Evolutionary conservation across 1,139 yeast species (phyloP).

Genomic region (Spathaspora sp.): DNA sequence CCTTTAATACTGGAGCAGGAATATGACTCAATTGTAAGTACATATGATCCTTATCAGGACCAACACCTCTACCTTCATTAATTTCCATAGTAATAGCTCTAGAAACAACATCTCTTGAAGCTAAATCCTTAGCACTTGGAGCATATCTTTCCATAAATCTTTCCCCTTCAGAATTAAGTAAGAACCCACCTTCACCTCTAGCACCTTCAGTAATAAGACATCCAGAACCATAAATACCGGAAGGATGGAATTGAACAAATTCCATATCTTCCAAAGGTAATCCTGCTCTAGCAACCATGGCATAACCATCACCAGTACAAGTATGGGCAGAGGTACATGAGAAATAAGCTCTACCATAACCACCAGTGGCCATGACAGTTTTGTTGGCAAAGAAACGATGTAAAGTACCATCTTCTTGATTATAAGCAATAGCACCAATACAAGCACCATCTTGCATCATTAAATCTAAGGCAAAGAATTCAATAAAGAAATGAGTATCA

Average conservation of each 20-base stretch:
- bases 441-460: constrained; percentile 95
- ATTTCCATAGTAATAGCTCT: constrained; percentile 98
- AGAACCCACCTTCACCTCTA: constrained; percentile 99
- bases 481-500: constrained; percentile 97
- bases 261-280: constrained; percentile 96
- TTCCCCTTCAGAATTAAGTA: constrained; percentile 96
- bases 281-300: constrained; percentile 98
- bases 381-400: constrained; percentile 97
- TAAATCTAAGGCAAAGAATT: constrained; percentile 93
- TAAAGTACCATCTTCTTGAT: constrained; percentile 97
- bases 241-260: constrained; percentile 98
- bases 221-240: constrained; percentile 99
- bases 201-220: constrained; percentile 99
- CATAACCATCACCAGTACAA: constrained; percentile 98
- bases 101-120: constrained; percentile 97
- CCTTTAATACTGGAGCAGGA: constrained; percentile 88
- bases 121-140: constrained; percentile 97
- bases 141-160: constrained; percentile 99
- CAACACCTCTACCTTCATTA: constrained; percentile 99
- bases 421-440: constrained; percentile 96
- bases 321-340: constrained; percentile 99
- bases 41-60: constrained; percentile 94
- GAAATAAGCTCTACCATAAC: constrained; percentile 98
- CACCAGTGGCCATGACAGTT: constrained; percentile 97
- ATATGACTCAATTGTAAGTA: constrained; percentile 90